Base-by-base conservation (phyloP, 345 rosid genomes). In the Murraya paniculata region DNA sequence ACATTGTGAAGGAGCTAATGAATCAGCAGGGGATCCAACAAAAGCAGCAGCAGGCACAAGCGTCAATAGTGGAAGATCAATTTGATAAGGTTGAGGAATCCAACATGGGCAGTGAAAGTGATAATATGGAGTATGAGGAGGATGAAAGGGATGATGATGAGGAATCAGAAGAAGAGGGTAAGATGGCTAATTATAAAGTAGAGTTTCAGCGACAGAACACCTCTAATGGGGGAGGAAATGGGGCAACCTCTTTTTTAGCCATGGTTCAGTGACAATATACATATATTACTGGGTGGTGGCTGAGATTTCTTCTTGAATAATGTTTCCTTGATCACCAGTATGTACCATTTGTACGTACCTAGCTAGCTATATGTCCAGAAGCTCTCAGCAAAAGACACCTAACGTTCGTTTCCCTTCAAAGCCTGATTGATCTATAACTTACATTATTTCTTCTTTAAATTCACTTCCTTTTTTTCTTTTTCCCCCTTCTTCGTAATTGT, bases 1-100 rank as follows among this genome's bases (percentile, higher is more conserved):
- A 88, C 90, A 87, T 84, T 81, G 84, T 91, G 91, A 89, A 86
- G 84, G 90, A 89, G 87, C 71, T 88, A 86, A 86, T 83, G 66
- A 78, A 78, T 60, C 85, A 82, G 72, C 84, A 77, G 76, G 87
- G 78, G 71, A 74, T 53, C 39, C 84, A 81, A 56, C 79, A 75
- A 31, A 82, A 55, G 10, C 79, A 76, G 2, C 77, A 66, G 25
- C 74, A 24, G 28, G 79, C 68, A 48, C 76, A 73, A 65, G 73
- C 79, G 48, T 57, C 88, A 76, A 66, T 83, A 84, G 84, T 83
- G 77, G 86, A 87, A 79, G 90, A 82, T 38, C 50, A 45, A 45
- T 83, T 81, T 74, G 88, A 83, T 10, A 88, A 86, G 83, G 77
- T 87, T 48, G 91, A 81, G 31, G 88, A 81, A 68, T 79, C 71